phyloP scores from a whole-genome alignment of 371 early-diverging fungal genomes.

The Phascolomyces articulosus region DNA sequence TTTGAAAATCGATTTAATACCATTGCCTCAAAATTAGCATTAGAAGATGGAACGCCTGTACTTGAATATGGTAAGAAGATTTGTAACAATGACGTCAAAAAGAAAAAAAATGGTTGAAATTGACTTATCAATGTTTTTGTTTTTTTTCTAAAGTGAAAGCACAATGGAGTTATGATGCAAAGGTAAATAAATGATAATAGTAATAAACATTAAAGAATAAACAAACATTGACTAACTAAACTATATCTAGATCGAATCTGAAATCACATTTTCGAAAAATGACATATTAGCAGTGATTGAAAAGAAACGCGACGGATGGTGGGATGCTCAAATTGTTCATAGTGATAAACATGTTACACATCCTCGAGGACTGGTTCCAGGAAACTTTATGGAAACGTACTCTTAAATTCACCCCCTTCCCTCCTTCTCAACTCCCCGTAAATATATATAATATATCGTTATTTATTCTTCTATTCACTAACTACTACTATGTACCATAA shows the following conservation, averaged over 20 bases:
- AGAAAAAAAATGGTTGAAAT: background rate
- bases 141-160: slow-evolving; percentile 13
- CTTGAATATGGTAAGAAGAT: slow-evolving; percentile 21
- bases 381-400: slow-evolving; percentile 26
- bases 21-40: background rate
- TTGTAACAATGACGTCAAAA: too few species aligned
- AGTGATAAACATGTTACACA: slow-evolving; percentile 2
- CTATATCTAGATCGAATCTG: slow-evolving; percentile 19
- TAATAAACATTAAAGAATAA: background rate
- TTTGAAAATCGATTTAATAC: background rate
- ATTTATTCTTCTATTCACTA: too few species aligned
- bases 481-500: background rate
- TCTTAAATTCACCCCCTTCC: background rate
- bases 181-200: slow-evolving; percentile 10
- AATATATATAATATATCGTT: background rate
- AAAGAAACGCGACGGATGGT: slow-evolving; percentile 34
- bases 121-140: background rate
- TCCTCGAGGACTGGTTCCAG: slow-evolving; percentile 27
- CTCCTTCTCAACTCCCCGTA: too few species aligned
- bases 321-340: slow-evolving; percentile 27
- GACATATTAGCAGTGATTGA: slow-evolving; percentile 27
- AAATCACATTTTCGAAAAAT: slow-evolving; percentile 24
- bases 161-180: slow-evolving; percentile 25
- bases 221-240: background rate
- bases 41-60: slow-evolving; percentile 19